Conservation (phyloP, 2,329 filamentous ascomycete genomes). For the Monilinia fructigena region DNA sequence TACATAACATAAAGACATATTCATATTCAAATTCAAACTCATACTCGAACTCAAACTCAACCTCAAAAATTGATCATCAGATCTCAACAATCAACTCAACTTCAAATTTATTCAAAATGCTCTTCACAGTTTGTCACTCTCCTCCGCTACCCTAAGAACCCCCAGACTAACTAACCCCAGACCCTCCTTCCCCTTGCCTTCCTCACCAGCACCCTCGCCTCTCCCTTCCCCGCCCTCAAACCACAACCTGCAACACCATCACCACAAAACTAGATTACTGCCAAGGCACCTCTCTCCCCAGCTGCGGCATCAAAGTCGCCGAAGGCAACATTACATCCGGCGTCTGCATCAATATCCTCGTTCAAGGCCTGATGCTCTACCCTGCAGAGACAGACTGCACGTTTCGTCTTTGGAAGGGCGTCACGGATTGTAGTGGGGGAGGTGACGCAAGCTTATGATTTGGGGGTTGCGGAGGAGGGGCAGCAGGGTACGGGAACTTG, state of each 20-base stretch:
- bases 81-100: not conserved
- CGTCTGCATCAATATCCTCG: slow-evolving; percentile 1
- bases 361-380: slow-evolving; percentile 15
- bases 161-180: slow-evolving; percentile 3
- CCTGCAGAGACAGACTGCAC: not conserved
- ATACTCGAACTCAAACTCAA: not conserved
- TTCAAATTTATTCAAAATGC: slow-evolving; percentile 13
- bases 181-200: slow-evolving; percentile 12
- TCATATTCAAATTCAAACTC: not conserved
- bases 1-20: not conserved
- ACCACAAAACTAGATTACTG: slow-evolving; percentile 13
- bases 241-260: not conserved
- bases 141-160: not conserved
- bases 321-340: slow-evolving; percentile 16
- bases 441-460: not conserved
- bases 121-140: slow-evolving; percentile 15
- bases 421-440: not conserved
- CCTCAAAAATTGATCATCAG: not conserved
- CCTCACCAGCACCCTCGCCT: slow-evolving; percentile 8
- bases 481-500: not conserved
- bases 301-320: slow-evolving; percentile 9
- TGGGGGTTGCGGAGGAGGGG: not conserved
- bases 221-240: not conserved
- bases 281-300: slow-evolving; percentile 11
- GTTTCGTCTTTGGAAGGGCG: slow-evolving; percentile 13